A percentile compares a stretch with the other conserved stretches of the same genome.
Evolutionary conservation across 2,329 filamentous ascomycete genomes (phyloP).

Genomic region (Fusarium sp.): DNA sequence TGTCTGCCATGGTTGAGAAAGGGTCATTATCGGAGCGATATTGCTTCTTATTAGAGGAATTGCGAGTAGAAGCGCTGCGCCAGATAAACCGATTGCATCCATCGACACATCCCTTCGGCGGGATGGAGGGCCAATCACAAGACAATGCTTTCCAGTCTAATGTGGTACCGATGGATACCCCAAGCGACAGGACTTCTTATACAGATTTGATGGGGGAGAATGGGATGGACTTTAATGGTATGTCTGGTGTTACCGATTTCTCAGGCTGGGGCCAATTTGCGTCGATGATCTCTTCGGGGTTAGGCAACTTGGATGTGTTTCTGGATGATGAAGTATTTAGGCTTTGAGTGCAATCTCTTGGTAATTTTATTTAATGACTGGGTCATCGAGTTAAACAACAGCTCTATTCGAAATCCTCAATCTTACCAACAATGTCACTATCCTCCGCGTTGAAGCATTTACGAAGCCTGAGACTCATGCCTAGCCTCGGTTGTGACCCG

Average conservation of each 20-base stretch:
- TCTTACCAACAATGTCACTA: too few relatives aligned
- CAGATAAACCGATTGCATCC: constrained; percentile 44
- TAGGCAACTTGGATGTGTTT: constrained; percentile 48
- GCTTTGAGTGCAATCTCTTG: constrained; percentile 1
- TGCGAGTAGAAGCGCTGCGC: constrained; percentile 43
- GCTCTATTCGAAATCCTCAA: not conserved
- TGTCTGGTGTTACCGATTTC: constrained; percentile 36
- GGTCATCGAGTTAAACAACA: not conserved
- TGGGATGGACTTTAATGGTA: constrained; percentile 44
- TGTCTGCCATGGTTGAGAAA: constrained; percentile 45
- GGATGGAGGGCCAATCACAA: constrained; percentile 10
- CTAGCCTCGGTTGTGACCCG: constrained; percentile 1
- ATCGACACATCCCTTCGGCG: constrained; percentile 8
- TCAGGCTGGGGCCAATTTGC: constrained; percentile 49
- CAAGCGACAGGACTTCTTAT: constrained; percentile 39
- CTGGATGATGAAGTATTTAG: constrained; percentile 42
- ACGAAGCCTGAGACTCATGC: not conserved
- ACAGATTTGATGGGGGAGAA: constrained; percentile 43
- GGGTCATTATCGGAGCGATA: constrained; percentile 44
- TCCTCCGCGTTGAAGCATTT: not conserved
- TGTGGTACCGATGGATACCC: constrained; percentile 29
- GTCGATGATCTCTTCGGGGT: constrained; percentile 46
- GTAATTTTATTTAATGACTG: not conserved
- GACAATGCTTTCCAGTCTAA: constrained; percentile 29
- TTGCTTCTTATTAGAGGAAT: constrained; percentile 44